Base-by-base conservation (phyloP, 495 filamentous ascomycete species). In the Usnea hakonensis region DNA sequence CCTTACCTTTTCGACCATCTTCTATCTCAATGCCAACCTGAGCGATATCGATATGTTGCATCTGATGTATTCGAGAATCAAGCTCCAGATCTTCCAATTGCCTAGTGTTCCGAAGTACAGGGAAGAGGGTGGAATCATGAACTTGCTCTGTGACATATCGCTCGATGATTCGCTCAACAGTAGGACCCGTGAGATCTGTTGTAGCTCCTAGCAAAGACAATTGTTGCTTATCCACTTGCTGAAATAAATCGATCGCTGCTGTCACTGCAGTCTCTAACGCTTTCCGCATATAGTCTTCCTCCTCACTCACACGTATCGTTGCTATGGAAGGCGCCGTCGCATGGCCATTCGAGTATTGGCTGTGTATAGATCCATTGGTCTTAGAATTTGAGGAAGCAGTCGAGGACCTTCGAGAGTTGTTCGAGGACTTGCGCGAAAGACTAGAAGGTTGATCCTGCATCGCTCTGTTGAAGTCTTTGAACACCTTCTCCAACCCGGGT, bases 61-160 rank as follows among this genome's bases (percentile, higher is more conserved):
- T 97, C 68, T 95, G 88, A 58, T 89, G 82, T 52, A 97, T 92
- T 65, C 93, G 89, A 21, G 85, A 83, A 71, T 97, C 92, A 50
- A 99, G 74, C 68, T 99, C 93, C n/a, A 85, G 78, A 73, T 99
- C 95, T 57, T 97, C 91, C 2, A 82, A 76, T 36, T 86, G 83
- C 61, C 88, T 87, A 62, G 92, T 87, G 9, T 84, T 81, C 68
- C 88, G 90, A 17, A 99, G 75, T 54, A 88, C 80, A 17, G 93
- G 91, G 66, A 91, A 93, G 30, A 97, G 83, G 28, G 92, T 78
- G 16, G 88, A 78, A 69, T 94, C 88, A 64, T 99, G 92, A 16
- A 97, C 84, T 72, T 97, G 93, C 69, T 97, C 95, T 3, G 89
- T 85, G 36, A 97, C 85, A 75, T 97, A 97, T 17, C 91, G 87